Evolutionary conservation across 1,284 basidiomycete genomes (phyloP), one percentile per base, ranked within the genome.

Genomic region (Microbotryum lychnidis-dioicae): DNA sequence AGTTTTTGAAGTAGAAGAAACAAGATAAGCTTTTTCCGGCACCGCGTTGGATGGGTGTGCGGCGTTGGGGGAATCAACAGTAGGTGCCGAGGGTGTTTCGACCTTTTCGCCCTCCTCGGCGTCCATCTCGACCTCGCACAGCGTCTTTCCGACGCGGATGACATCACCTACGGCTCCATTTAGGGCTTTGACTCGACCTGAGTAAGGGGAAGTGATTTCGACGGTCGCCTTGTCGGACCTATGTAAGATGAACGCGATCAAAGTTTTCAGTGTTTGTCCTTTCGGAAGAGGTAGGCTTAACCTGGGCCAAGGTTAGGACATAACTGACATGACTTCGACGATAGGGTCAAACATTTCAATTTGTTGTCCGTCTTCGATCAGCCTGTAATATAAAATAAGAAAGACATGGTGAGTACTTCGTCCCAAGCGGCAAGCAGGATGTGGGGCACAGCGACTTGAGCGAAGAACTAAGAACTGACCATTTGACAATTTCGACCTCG

Each of bases 201-300:
- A 84, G 70, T 83, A 91, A 0, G 91, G 90, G 61, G 86, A 87
- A 0, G 92, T 96, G 63, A 96, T 90, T 74, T 96, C 92, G 29
- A 96, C 92, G 69, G 86, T 89, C 3, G 88, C 88, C 76, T 97
- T 97, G 80, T 97, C 92, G 66, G 87, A 89, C 56, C 67, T 68
- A 54, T 4, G 29, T 0, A 42, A 44, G 51, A 42, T 59, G 31
- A 9, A 6, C 47, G 8, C 20, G 46, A 44, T 54, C 29, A 33
- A 31, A 47, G 37, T 42, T 42, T 42, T 42, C 37, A 59, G 57
- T 23, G 27, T 29, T 29, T 27, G 12, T 9, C 8, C 25, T 18
- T 12, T 29, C 18, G n/a, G 25, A 47, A 6, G n/a, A 27, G 42
- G 5, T 27, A 27, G 27, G 27, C 27, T 27, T 6, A 27, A 27